Base-by-base conservation (phyloP, 805 yeast genomes). In the Wilhelminamyces savonicus region DNA sequence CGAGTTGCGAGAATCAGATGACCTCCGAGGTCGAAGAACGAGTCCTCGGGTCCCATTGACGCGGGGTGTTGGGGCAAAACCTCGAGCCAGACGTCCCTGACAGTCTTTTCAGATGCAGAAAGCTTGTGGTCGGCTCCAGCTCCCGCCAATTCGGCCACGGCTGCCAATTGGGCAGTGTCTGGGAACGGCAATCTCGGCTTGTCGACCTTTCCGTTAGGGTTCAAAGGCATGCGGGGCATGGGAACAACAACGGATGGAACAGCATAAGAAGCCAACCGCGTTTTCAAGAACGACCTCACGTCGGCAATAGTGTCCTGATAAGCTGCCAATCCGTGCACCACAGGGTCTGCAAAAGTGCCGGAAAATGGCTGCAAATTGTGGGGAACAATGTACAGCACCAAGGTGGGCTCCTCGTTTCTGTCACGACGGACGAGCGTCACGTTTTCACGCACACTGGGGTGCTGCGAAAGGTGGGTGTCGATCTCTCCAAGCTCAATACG, bases 181-280 rank as follows among this genome's bases (percentile, higher is more conserved):
- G 99, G 99, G 74, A 83, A 86, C 26, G 96, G 97, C 37, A 92
- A 66, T 49, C 90, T 87, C 21, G 97, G 97, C 64, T 92, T 92
- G 63, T 92, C 99, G 35, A 92, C 86, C 59, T 92, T 92, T 46
- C 99, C 99, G 55, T 92, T 92, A 36, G 99, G 99, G 60, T 92
- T 92, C 59, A 92, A 69, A 16, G 98, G 98, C 52, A 92, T 62
- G 46, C 77, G 79, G 16, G 73, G 68, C 64, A 94, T 68, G 11
- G 97, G 97, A 28, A 92, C 90, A 48, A 92, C 78, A 21, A 90
- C 67, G 1, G 95, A 72, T 26, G 99, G 99, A 27, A 92, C 80
- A 12, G 98, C 95, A 54, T 92, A 92, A 10, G 82, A 71, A 0
- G 98, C 97, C 35, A 92, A 70, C 59, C 94, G 80, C 49, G 80